Conservation (phyloP, 305 asterid species). For the Rubia peregrina region DNA sequence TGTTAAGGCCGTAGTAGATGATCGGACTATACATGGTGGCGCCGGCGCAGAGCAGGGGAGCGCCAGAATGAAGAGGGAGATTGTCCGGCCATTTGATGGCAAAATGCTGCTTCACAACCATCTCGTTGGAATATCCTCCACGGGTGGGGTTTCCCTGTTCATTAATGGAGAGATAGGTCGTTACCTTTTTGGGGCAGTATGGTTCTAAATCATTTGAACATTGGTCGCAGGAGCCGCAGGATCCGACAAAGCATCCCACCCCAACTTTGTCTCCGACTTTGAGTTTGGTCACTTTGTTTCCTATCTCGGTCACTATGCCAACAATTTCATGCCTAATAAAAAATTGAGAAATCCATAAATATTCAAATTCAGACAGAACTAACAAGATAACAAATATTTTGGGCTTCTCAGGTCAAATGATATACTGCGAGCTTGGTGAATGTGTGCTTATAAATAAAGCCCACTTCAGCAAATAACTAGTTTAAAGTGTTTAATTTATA, state of each 20-base stretch:
- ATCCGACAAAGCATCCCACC: slow-evolving; percentile 35
- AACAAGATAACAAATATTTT: too few relatives aligned
- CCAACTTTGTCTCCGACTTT: slow-evolving; percentile 42
- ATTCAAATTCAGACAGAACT: too few relatives aligned
- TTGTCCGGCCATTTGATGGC: slow-evolving; percentile 35
- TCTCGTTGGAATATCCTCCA: slow-evolving; percentile 44
- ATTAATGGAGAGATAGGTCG: slow-evolving; percentile 22
- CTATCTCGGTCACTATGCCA: slow-evolving; percentile 36
- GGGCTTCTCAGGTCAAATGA: too few relatives aligned
- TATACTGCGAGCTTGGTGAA: too few relatives aligned
- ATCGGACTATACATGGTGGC: slow-evolving; percentile 32
- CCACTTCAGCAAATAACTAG: too few relatives aligned
- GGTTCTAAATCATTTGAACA: slow-evolving; percentile 35
- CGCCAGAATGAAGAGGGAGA: slow-evolving; percentile 35
- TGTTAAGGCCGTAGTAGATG: slow-evolving; percentile 33
- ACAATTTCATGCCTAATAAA: slow-evolving; percentile 36
- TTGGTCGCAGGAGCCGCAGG: slow-evolving; percentile 32
- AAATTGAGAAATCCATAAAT: too few relatives aligned
- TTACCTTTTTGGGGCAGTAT: slow-evolving; percentile 29
- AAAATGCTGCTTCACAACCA: slow-evolving; percentile 37
- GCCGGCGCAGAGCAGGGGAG: slow-evolving; percentile 40
- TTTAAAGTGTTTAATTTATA: too few relatives aligned
- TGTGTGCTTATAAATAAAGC: too few relatives aligned
- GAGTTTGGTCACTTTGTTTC: slow-evolving; percentile 33
- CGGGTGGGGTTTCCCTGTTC: slow-evolving; percentile 27